A percentile compares a stretch with the other conserved stretches of the same genome.
Evolutionary conservation across 176 grass and related monocot genomes (phyloP).

Genomic region (Aegilops bicornis): DNA sequence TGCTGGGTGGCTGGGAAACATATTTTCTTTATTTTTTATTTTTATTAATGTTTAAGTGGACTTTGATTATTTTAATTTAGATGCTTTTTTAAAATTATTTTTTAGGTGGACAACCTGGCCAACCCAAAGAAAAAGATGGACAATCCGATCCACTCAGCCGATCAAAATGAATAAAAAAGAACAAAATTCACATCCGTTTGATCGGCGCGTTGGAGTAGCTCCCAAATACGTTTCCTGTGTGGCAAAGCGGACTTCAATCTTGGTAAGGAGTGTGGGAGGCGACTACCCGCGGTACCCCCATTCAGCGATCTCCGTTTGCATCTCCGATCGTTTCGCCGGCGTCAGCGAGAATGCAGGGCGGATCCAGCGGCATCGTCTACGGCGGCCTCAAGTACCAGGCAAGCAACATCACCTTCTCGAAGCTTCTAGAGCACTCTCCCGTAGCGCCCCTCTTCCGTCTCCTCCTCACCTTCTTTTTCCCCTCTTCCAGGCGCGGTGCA

Average conservation of each 20-base stretch:
- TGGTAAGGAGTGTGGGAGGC: background rate
- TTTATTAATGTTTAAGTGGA: too few species aligned
- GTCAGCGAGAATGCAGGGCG: constrained; percentile 66
- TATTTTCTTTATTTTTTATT: too few species aligned
- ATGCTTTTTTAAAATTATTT: too few species aligned
- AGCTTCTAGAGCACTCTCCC: constrained; percentile 8
- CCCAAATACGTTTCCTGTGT: background rate
- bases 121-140: too few species aligned
- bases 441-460: background rate
- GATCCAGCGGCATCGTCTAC: constrained; percentile 90
- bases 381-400: constrained; percentile 96
- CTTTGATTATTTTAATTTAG: too few species aligned
- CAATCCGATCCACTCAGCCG: too few species aligned
- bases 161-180: too few species aligned
- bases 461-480: background rate
- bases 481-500: constrained; percentile 74
- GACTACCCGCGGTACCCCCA: background rate
- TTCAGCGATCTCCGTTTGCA: background rate
- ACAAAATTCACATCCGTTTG: too few species aligned
- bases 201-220: too few species aligned
- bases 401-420: constrained; percentile 10
- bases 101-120: too few species aligned
- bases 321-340: background rate
- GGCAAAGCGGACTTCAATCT: background rate
- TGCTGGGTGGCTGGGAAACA: too few species aligned